These are phyloP conservation scores for Fraxinus nigra DNA, from an alignment of 305 asterid genomes.

Conservation along the genomic window DNA sequence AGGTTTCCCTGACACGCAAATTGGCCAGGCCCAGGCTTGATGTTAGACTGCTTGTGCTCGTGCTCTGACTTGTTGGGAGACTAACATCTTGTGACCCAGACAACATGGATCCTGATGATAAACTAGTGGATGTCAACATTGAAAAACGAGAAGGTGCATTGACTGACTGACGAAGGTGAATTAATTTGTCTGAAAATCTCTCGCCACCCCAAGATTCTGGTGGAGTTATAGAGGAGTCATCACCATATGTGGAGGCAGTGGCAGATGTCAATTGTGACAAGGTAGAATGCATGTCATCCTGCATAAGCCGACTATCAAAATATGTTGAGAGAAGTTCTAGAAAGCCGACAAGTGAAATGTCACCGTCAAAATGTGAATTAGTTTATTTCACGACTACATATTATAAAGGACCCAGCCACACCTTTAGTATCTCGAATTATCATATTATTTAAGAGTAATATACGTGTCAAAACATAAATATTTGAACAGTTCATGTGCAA, in stretches of 20 bases:
- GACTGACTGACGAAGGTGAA: constrained; percentile 58
- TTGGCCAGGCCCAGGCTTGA: constrained; percentile 51
- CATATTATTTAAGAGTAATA: neutral
- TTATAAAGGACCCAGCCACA: neutral
- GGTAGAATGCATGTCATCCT: constrained; percentile 61
- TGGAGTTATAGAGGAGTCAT: constrained; percentile 76
- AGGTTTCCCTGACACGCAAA: constrained; percentile 31
- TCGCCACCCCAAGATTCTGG: constrained; percentile 98
- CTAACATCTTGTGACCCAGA: constrained; percentile 61
- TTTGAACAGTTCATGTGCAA: neutral
- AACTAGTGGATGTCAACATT: constrained; percentile 46
- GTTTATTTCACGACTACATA: neutral
- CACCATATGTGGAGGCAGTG: constrained; percentile 47
- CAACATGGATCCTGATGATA: constrained; percentile 52
- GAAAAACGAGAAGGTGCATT: constrained; percentile 71
- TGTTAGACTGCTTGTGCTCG: constrained; percentile 35
- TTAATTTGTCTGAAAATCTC: constrained; percentile 61
- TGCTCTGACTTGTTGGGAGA: constrained; percentile 45
- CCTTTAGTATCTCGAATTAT: neutral
- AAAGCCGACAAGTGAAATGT: constrained; percentile 11
- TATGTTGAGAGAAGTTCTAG: constrained; percentile 10
- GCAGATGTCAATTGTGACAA: constrained; percentile 55
- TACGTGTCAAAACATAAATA: neutral
- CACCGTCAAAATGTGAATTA: constrained; percentile 12
- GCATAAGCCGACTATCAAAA: constrained; percentile 37